These are phyloP conservation scores for Vicia sativa DNA, from an alignment of 306 rosid species.

Conservation along the genomic window DNA sequence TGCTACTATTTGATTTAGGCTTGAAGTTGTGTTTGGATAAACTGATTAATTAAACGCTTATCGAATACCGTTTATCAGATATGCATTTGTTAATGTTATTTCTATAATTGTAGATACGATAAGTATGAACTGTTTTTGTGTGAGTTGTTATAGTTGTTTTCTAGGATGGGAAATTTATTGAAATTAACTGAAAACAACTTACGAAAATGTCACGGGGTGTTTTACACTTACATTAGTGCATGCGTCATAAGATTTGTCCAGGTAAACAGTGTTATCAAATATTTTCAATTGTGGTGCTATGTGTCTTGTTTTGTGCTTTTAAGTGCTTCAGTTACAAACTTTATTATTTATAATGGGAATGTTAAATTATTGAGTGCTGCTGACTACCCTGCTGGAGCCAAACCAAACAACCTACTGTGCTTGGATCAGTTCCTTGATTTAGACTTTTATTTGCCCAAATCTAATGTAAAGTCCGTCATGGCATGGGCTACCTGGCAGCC, in stretches of 20 bases:
- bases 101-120: too few species aligned
- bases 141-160: background rate
- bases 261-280: too few species aligned
- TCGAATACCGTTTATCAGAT: background rate
- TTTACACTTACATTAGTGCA: too few species aligned
- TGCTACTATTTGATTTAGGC: too few species aligned
- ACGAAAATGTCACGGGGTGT: background rate
- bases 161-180: background rate
- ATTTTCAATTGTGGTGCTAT: background rate
- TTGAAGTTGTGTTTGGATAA: background rate
- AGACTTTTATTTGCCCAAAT: too few species aligned
- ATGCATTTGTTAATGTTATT: background rate
- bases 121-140: background rate
- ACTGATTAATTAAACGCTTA: background rate
- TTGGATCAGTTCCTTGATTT: too few species aligned
- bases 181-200: background rate
- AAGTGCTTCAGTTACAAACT: slow-evolving; percentile 4
- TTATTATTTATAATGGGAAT: background rate
- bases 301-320: background rate
- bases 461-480: too few species aligned
- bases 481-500: too few species aligned
- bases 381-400: too few species aligned
- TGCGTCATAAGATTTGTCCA: background rate
- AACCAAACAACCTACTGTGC: too few species aligned
- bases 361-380: background rate